These are phyloP conservation scores for Sanguinoderma infundibulare DNA, from an alignment of 1,284 basidiomycete species.

Conservation along the genomic window DNA sequence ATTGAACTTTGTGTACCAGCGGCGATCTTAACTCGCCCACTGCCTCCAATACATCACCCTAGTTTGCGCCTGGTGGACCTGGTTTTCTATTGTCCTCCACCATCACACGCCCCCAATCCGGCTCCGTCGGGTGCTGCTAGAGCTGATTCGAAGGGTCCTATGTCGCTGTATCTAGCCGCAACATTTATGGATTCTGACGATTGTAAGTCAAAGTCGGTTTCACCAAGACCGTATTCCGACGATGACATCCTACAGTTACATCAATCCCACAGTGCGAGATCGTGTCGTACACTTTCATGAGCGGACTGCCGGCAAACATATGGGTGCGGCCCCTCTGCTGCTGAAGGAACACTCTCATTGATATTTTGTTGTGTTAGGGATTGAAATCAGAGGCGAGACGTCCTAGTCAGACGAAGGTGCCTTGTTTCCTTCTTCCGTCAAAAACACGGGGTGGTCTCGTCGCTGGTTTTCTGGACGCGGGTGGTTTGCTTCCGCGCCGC, in stretches of 20 bases:
- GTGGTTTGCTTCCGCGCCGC: constrained; percentile 41
- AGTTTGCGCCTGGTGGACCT: constrained; percentile 46
- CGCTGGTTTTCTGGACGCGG: constrained; percentile 49
- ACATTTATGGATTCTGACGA: constrained; percentile 63
- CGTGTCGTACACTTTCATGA: constrained; percentile 27
- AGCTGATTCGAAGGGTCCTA: constrained; percentile 24
- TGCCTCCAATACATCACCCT: constrained; percentile 47
- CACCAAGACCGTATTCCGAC: not conserved
- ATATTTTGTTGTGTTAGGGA: not conserved
- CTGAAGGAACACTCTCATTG: not conserved
- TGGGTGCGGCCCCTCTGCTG: constrained; percentile 35
- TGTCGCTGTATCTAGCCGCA: constrained; percentile 50
- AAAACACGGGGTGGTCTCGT: constrained; percentile 37
- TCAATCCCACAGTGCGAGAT: constrained; percentile 34
- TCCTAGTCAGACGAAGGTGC: constrained; percentile 43
- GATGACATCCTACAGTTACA: constrained; percentile 22
- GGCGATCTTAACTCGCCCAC: constrained; percentile 50
- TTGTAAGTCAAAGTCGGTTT: constrained; percentile 46
- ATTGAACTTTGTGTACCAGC: constrained; percentile 1
- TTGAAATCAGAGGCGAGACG: constrained; percentile 40
- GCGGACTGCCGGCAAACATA: not conserved
- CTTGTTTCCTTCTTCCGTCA: constrained; percentile 45
- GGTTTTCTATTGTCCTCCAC: constrained; percentile 49
- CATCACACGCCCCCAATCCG: constrained; percentile 20
- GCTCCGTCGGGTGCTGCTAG: constrained; percentile 28